Conservation (phyloP, 2,329 filamentous ascomycete genomes). For the Colletotrichum tamarilloi region DNA sequence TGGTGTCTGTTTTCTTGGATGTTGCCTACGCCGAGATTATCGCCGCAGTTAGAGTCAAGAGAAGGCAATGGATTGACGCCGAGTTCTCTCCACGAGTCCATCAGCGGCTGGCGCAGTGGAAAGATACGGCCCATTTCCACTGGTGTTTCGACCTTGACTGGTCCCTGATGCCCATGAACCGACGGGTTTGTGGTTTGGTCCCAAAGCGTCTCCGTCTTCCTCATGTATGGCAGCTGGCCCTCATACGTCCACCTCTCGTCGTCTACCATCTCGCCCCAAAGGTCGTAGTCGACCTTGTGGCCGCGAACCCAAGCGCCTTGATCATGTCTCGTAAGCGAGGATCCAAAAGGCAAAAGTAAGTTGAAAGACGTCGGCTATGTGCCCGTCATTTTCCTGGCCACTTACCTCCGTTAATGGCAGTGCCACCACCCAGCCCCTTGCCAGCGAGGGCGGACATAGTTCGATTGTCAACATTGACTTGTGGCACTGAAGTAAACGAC, state of each 20-base stretch:
- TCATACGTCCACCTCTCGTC: conserved; percentile 59
- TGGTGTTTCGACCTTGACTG: conserved; percentile 46
- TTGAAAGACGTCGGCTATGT: too few relatives aligned
- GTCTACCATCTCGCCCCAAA: conserved; percentile 48
- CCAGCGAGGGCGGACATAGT: too few relatives aligned
- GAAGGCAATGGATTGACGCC: conserved; percentile 43
- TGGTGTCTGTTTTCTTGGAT: conserved; percentile 42
- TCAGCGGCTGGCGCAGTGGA: conserved; percentile 48
- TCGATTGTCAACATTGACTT: too few relatives aligned
- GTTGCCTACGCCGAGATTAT: conserved; percentile 47
- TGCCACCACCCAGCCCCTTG: too few relatives aligned
- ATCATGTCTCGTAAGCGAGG: too few relatives aligned
- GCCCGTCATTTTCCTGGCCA: too few relatives aligned
- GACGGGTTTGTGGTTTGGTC: conserved; percentile 42
- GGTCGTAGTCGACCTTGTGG: conserved; percentile 55
- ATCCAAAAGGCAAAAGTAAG: too few relatives aligned
- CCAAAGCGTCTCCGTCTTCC: conserved; percentile 49
- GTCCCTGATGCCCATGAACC: conserved; percentile 52
- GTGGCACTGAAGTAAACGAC: too few relatives aligned
- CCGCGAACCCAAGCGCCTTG: conserved; percentile 54
- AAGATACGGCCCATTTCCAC: conserved; percentile 48
- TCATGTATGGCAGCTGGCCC: conserved; percentile 57
- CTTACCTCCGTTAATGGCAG: too few relatives aligned
- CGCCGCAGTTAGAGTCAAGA: conserved; percentile 42
- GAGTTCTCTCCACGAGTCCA: conserved; percentile 54